Percentiles rank a stretch among this genome's conserved stretches.
These are phyloP conservation scores for Amanita muscaria DNA, from an alignment of 768 basidiomycete genomes.

Conservation along the genomic window DNA sequence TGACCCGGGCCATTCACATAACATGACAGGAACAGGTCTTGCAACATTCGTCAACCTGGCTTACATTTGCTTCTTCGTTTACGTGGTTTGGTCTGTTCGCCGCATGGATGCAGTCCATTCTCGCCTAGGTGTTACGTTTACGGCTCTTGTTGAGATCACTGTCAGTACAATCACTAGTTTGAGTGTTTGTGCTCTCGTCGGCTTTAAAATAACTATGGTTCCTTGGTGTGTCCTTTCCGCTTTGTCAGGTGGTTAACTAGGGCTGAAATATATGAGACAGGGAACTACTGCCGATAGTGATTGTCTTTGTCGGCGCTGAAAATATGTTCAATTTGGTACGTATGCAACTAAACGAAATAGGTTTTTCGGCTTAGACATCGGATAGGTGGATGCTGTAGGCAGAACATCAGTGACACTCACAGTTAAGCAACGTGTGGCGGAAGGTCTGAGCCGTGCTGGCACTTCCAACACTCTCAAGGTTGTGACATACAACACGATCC, in stretches of 20 bases:
- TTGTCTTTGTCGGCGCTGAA: slow-evolving; percentile 92
- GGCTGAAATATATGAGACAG: slow-evolving; percentile 26
- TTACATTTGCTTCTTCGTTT: slow-evolving; percentile 66
- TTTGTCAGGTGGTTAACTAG: background rate
- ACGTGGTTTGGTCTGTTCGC: slow-evolving; percentile 68
- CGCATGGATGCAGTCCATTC: slow-evolving; percentile 84
- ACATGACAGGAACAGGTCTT: slow-evolving; percentile 46
- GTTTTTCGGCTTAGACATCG: slow-evolving; percentile 16
- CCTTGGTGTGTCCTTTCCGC: slow-evolving; percentile 54
- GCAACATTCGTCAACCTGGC: slow-evolving; percentile 68
- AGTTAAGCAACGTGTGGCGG: slow-evolving; percentile 86
- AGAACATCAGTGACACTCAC: slow-evolving; percentile 80
- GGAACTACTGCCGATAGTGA: slow-evolving; percentile 87
- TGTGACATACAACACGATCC: slow-evolving; percentile 73
- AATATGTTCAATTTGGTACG: slow-evolving; percentile 93
- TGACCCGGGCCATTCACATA: slow-evolving; percentile 37
- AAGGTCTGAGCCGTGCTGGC: slow-evolving; percentile 83
- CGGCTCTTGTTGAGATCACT: slow-evolving; percentile 83
- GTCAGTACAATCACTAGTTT: slow-evolving; percentile 92
- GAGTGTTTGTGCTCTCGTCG: slow-evolving; percentile 84
- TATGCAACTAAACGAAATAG: slow-evolving; percentile 8
- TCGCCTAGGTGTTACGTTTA: slow-evolving; percentile 84
- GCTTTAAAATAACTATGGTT: slow-evolving; percentile 83
- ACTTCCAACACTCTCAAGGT: slow-evolving; percentile 91
- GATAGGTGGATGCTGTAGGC: slow-evolving; percentile 77